These are phyloP conservation scores for Achaetomiella virescens DNA, from an alignment of 495 filamentous ascomycete genomes.

Conservation along the genomic window DNA sequence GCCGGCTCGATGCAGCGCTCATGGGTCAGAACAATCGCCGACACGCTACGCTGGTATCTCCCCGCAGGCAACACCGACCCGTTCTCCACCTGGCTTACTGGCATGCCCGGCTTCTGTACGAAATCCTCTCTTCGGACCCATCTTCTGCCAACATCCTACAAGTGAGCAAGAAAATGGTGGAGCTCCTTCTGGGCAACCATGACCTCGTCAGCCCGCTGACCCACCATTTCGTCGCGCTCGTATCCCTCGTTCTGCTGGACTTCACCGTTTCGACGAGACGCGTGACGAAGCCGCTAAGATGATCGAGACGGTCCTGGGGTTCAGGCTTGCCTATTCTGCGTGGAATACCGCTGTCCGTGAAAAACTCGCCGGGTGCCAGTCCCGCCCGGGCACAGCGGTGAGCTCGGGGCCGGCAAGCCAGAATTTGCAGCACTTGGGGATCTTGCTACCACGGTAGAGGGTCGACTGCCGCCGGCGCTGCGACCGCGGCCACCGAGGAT, in stretches of 20 bases:
- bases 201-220: constrained; percentile 59
- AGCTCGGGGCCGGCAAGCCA: constrained; percentile 23
- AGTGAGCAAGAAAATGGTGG: constrained; percentile 53
- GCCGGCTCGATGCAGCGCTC: constrained; percentile 9
- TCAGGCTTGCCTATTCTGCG: constrained; percentile 30
- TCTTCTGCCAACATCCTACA: constrained; percentile 48
- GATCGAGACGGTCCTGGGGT: constrained; percentile 30
- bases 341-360: constrained; percentile 45
- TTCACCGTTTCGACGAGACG: constrained; percentile 28
- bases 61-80: constrained; percentile 35
- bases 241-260: constrained; percentile 60
- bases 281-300: constrained; percentile 32
- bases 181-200: constrained; percentile 48
- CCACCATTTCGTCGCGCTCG: constrained; percentile 65
- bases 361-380: constrained; percentile 34
- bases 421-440: constrained; percentile 31
- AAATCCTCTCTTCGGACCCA: constrained; percentile 45
- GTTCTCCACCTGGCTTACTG: constrained; percentile 67
- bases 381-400: not conserved
- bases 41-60: constrained; percentile 41
- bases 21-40: constrained; percentile 19
- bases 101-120: constrained; percentile 61
- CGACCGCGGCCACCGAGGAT: not conserved
- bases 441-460: constrained; percentile 44
- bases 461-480: not conserved